Conservation (phyloP, 2,329 filamentous ascomycete species). For the Colletotrichum falcatum region DNA sequence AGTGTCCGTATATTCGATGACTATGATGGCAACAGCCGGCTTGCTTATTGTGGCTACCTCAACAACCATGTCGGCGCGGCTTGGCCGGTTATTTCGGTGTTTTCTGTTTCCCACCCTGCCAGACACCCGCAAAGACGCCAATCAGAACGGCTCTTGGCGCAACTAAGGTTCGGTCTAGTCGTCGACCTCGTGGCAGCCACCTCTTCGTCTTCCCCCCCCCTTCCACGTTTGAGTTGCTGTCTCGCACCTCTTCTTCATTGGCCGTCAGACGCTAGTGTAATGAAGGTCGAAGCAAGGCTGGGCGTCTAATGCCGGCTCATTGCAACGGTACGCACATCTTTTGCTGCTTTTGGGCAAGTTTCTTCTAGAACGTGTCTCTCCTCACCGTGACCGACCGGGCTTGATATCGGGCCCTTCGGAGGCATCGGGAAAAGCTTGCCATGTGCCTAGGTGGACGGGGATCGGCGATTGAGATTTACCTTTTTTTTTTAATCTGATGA, state of each 20-base stretch:
- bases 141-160: background rate
- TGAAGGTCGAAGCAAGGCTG: background rate
- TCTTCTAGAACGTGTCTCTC: background rate
- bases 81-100: background rate
- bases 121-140: background rate
- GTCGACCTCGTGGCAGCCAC: no score
- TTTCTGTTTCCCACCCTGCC: background rate
- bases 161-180: slow-evolving; percentile 33
- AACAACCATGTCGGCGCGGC: background rate
- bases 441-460: no score
- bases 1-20: no score
- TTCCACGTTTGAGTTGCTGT: background rate
- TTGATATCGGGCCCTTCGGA: background rate
- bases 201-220: slow-evolving; percentile 11
- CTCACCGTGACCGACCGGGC: no score
- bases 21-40: no score
- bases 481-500: background rate
- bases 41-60: no score
- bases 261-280: background rate
- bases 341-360: background rate
- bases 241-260: background rate
- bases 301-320: background rate
- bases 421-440: background rate
- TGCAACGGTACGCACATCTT: background rate
- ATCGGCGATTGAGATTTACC: background rate